These are phyloP conservation scores for Trypanosoma melophagium DNA, from an alignment of 208 protist species.

Conservation along the genomic window DNA sequence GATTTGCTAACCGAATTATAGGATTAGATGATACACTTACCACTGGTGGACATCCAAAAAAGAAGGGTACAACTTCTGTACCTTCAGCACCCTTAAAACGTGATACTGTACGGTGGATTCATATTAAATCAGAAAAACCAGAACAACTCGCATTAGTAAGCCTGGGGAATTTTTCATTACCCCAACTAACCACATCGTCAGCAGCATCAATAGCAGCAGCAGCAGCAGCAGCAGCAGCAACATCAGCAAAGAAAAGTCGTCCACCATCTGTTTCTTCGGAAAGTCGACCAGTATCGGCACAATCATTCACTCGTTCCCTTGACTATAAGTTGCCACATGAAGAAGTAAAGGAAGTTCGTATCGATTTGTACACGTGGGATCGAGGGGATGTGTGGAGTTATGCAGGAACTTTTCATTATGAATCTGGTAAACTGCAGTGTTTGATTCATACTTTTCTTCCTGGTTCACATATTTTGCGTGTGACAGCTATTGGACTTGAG, in stretches of 20 bases:
- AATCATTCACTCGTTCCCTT: background rate
- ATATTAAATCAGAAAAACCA: conserved; percentile 25
- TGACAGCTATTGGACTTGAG: conserved; percentile 53
- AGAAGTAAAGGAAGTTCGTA: conserved; percentile 30
- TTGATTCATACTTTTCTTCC: conserved; percentile 37
- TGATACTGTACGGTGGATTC: conserved; percentile 34
- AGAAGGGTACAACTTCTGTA: background rate
- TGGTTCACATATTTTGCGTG: conserved; percentile 62
- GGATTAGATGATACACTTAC: conserved; percentile 1
- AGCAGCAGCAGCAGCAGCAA: too few relatives aligned
- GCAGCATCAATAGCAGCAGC: too few relatives aligned
- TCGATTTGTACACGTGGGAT: conserved; percentile 70
- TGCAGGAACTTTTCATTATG: conserved; percentile 39
- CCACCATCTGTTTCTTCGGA: conserved; percentile 1
- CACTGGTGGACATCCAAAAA: background rate
- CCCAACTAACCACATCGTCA: too few relatives aligned
- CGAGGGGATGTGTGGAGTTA: conserved; percentile 60
- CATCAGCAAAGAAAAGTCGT: background rate
- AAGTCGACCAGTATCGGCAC: conserved; percentile 1
- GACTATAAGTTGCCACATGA: background rate
- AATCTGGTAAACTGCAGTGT: conserved; percentile 39
- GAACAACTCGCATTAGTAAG: conserved; percentile 35
- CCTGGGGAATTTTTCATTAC: background rate
- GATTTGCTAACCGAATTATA: conserved; percentile 23
- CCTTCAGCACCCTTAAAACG: background rate